These are phyloP conservation scores for Lactuca saligna DNA, from an alignment of 129 eudicot genomes.

Conservation along the genomic window DNA sequence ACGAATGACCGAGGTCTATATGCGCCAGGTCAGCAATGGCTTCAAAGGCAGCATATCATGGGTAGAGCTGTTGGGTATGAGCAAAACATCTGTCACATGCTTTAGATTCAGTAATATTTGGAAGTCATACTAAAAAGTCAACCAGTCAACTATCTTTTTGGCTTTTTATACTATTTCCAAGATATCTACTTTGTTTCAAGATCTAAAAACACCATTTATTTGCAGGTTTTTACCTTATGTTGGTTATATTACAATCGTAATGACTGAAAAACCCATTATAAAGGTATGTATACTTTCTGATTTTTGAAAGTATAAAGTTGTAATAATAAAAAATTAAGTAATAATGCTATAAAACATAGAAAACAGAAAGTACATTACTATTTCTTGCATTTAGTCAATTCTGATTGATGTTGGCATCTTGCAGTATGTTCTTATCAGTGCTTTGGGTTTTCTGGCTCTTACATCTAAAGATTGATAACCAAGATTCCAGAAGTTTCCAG, in stretches of 20 bases:
- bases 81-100: constrained; percentile 27
- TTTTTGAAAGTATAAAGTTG: background rate
- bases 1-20: constrained; percentile 63
- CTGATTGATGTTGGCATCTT: constrained; percentile 20
- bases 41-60: constrained; percentile 67
- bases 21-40: constrained; percentile 85
- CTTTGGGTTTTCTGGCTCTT: constrained; percentile 61
- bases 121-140: background rate
- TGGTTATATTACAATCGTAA: constrained; percentile 78
- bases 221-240: constrained; percentile 87
- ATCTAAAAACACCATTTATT: constrained; percentile 10
- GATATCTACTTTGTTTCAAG: constrained; percentile 32
- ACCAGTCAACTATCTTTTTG: background rate
- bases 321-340: constrained; percentile 33
- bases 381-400: background rate
- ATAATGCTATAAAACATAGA: background rate
- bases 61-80: constrained; percentile 94
- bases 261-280: constrained; percentile 71
- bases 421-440: constrained; percentile 82
- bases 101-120: constrained; percentile 44
- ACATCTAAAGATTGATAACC: constrained; percentile 54
- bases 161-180: constrained; percentile 46
- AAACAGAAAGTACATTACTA: too few relatives aligned
- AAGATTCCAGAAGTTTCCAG: constrained; percentile 9
- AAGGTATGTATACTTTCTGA: constrained; percentile 46